phyloP scores from a whole-genome alignment of 2,329 filamentous ascomycete species.

The Penicillium freii region DNA sequence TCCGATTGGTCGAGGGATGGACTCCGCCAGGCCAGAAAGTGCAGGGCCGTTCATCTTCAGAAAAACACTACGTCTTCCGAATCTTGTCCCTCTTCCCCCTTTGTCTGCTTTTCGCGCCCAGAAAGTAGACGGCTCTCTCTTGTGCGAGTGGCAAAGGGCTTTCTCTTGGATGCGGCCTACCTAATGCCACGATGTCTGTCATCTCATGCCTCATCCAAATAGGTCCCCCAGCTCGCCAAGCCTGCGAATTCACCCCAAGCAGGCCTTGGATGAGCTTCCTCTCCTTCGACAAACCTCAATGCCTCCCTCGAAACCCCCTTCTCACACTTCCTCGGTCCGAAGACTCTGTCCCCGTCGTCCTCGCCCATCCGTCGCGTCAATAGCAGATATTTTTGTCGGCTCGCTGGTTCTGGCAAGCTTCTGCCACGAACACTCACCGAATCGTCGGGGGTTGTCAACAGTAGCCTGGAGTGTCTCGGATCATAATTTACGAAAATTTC shows the following conservation, averaged over 20 bases:
- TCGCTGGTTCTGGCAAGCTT: constrained; percentile 54
- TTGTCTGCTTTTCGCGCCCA: constrained; percentile 11
- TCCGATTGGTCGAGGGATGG: constrained; percentile 38
- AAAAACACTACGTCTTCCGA: constrained; percentile 22
- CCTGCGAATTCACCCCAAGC: constrained; percentile 50
- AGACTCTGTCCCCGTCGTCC: constrained; percentile 30
- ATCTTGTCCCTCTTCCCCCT: constrained; percentile 6
- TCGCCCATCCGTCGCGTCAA: constrained; percentile 33
- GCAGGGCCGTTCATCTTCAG: constrained; percentile 20
- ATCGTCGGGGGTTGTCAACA: constrained; percentile 31
- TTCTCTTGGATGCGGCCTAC: constrained; percentile 33
- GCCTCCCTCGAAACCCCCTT: constrained; percentile 27
- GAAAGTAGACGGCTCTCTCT: constrained; percentile 13
- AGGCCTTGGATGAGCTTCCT: constrained; percentile 35
- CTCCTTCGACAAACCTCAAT: constrained; percentile 27
- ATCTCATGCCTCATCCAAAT: constrained; percentile 63
- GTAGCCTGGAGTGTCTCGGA: constrained; percentile 19
- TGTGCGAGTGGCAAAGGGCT: constrained; percentile 21
- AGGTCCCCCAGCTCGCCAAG: constrained; percentile 52
- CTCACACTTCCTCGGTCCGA: constrained; percentile 28
- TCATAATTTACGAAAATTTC: constrained; percentile 20
- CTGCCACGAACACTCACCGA: constrained; percentile 50
- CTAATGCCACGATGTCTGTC: constrained; percentile 57
- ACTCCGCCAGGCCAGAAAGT: constrained; percentile 35
- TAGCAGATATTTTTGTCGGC: constrained; percentile 55